phyloP scores from a whole-genome alignment of 2,329 filamentous ascomycete genomes.

The Aspergillus phoenicis region DNA sequence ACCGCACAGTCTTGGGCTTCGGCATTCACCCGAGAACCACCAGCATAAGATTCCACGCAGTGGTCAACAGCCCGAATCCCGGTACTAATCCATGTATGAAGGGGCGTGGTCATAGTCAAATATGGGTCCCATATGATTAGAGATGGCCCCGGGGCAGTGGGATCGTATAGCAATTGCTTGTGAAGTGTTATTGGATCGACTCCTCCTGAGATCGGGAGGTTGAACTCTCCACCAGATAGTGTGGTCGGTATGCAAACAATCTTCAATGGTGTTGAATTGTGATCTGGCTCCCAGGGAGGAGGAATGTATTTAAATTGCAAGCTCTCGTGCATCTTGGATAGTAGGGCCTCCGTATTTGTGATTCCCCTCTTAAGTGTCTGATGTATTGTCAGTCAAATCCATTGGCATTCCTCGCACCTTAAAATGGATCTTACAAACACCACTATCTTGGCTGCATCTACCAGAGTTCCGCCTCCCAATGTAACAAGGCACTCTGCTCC shows the following conservation, averaged over 20 bases:
- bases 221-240: background rate
- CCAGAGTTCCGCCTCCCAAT: background rate
- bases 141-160: background rate
- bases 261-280: background rate
- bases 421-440: background rate
- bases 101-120: background rate
- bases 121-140: constrained; percentile 1
- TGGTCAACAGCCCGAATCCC: constrained; percentile 4
- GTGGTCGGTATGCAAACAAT: background rate
- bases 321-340: background rate
- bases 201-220: background rate
- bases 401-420: background rate
- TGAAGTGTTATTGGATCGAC: background rate
- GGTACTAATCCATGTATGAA: background rate
- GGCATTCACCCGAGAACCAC: background rate
- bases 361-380: background rate
- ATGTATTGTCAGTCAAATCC: background rate
- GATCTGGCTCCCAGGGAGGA: background rate
- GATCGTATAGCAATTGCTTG: background rate
- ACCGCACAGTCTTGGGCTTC: background rate
- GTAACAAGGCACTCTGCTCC: background rate
- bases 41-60: background rate
- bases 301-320: no score
- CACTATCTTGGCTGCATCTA: background rate
- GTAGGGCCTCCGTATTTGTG: background rate